Evolutionary conservation across 2,329 filamentous ascomycete genomes (phyloP).

Genomic region (Pseudomassariella vexata): DNA sequence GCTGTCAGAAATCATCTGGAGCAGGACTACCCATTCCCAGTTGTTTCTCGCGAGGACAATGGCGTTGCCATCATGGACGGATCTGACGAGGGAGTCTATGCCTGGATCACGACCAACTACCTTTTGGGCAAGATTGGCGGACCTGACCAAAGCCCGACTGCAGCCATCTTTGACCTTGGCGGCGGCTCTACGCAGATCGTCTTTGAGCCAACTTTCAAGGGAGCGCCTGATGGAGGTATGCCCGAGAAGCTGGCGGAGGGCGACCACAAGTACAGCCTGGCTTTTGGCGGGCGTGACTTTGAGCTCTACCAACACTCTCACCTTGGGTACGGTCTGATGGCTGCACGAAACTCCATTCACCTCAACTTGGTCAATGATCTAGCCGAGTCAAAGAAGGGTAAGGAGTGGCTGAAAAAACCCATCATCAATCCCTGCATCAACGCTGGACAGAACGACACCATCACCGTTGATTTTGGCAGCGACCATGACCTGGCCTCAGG

Average conservation of each 20-base stretch:
- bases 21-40: conserved; percentile 87
- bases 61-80: conserved; percentile 98
- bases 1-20: conserved; percentile 82
- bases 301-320: conserved; percentile 97
- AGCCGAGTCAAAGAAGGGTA: conserved; percentile 51
- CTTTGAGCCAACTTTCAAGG: conserved; percentile 90
- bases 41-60: conserved; percentile 76
- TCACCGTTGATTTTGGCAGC: conserved; percentile 66
- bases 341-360: conserved; percentile 83
- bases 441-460: conserved; percentile 68
- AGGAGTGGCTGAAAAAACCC: conserved; percentile 28
- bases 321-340: conserved; percentile 93
- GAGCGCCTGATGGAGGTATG: conserved; percentile 67
- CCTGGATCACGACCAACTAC: conserved; percentile 99
- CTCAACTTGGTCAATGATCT: conserved; percentile 67
- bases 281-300: conserved; percentile 86
- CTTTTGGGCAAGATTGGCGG: conserved; percentile 95
- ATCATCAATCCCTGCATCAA: conserved; percentile 58
- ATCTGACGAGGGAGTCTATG: conserved; percentile 93
- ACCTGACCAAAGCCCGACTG: conserved; percentile 82
- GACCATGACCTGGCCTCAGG: conserved; percentile 59
- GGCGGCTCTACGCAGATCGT: conserved; percentile 98
- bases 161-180: conserved; percentile 91
- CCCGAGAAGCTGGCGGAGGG: conserved; percentile 80
- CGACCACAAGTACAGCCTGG: conserved; percentile 91